Evolutionary conservation across 768 basidiomycete species (phyloP).

Genomic region (Artomyces pyxidatus): DNA sequence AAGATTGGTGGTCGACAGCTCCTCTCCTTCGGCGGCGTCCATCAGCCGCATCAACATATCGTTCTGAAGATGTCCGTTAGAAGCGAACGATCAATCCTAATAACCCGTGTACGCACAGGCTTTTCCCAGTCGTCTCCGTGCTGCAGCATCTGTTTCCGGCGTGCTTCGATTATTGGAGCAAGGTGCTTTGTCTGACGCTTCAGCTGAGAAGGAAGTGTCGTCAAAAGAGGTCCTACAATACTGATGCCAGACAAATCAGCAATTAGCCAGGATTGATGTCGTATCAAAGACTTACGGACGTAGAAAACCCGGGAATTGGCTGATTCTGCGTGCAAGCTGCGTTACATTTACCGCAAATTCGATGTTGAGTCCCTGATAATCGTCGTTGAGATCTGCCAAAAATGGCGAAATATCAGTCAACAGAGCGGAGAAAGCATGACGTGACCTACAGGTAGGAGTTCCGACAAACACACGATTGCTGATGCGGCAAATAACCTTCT

Average conservation of each 20-base stretch:
- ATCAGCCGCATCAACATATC: constrained; percentile 35
- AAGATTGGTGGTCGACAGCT: constrained; percentile 24
- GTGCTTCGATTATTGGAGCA: constrained; percentile 15
- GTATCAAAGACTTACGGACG: constrained; percentile 37
- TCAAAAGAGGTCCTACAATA: constrained; percentile 10
- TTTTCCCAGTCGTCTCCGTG: not conserved
- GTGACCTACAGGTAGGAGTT: constrained; percentile 29
- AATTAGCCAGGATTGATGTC: constrained; percentile 10
- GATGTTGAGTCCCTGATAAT: constrained; percentile 31
- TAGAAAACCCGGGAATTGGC: constrained; percentile 32
- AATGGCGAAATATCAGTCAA: not conserved
- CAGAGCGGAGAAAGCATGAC: not conserved
- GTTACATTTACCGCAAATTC: constrained; percentile 30
- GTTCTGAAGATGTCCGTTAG: constrained; percentile 20
- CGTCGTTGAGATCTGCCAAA: constrained; percentile 36
- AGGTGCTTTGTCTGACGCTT: constrained; percentile 19
- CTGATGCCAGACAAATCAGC: constrained; percentile 10
- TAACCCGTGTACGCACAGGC: not conserved
- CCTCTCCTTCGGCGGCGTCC: constrained; percentile 26
- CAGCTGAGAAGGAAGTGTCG: constrained; percentile 11
- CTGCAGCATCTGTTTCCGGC: not conserved
- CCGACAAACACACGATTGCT: constrained; percentile 40
- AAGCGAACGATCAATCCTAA: not conserved
- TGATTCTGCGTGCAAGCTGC: constrained; percentile 24
- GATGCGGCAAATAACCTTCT: constrained; percentile 29